A percentile compares a stretch with the other conserved stretches of the same genome.
These are phyloP conservation scores for Bjerkandera adusta DNA, from an alignment of 1,284 basidiomycete species.

Conservation along the genomic window DNA sequence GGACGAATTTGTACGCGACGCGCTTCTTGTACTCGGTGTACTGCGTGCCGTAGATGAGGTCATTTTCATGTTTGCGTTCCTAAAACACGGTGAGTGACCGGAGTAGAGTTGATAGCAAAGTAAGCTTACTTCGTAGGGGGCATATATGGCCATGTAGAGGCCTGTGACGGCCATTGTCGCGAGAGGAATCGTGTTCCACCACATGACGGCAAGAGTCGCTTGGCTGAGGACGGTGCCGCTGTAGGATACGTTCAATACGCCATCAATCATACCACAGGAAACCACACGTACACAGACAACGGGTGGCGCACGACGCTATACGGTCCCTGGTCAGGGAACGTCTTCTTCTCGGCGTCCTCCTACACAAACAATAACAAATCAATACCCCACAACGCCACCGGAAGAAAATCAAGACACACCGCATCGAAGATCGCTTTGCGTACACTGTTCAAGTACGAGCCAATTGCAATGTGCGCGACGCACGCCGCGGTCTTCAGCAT, in stretches of 20 bases:
- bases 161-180: constrained; percentile 7
- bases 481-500: constrained; percentile 7
- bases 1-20: constrained; percentile 12
- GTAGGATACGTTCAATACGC: not conserved
- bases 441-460: constrained; percentile 1
- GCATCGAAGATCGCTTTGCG: not conserved
- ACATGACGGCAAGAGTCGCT: constrained; percentile 14
- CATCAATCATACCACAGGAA: not conserved
- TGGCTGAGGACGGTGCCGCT: constrained; percentile 13
- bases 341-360: constrained; percentile 12
- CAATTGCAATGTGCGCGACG: constrained; percentile 9
- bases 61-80: constrained; percentile 11
- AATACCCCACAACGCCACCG: not conserved
- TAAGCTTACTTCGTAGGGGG: constrained; percentile 15
- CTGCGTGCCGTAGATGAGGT: constrained; percentile 10
- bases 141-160: constrained; percentile 8
- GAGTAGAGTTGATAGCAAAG: not conserved
- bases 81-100: not conserved
- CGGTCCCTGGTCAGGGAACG: constrained; percentile 12
- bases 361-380: not conserved
- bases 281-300: constrained; percentile 13
- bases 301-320: constrained; percentile 19
- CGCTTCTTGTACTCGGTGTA: constrained; percentile 15
- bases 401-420: not conserved
- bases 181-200: constrained; percentile 17